Evolutionary conservation across 2,329 filamentous ascomycete species (phyloP).

Genomic region (Pseudocercospora ulei): DNA sequence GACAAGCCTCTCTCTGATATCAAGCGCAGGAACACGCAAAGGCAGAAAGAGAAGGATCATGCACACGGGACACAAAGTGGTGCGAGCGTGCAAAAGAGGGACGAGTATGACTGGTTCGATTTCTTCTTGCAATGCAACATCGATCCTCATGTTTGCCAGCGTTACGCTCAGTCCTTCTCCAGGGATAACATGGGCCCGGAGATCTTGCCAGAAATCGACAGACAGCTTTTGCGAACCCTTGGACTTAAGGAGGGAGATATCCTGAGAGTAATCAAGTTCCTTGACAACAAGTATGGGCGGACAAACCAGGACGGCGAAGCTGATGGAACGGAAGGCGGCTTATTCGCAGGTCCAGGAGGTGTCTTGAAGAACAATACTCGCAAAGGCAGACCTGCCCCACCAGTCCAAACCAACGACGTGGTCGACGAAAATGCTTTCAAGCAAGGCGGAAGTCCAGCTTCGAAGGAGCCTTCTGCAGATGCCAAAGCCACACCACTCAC

Average conservation of each 20-base stretch:
- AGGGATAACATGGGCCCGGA: constrained; percentile 95
- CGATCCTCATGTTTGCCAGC: constrained; percentile 82
- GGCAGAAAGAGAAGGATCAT: constrained; percentile 42
- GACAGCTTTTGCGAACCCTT: constrained; percentile 69
- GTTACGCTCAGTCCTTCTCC: constrained; percentile 80
- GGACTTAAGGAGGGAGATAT: constrained; percentile 96
- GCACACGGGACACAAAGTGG: constrained; percentile 38
- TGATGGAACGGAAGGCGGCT: constrained; percentile 53
- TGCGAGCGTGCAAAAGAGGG: constrained; percentile 56
- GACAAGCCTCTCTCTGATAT: constrained; percentile 88
- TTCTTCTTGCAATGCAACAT: constrained; percentile 93
- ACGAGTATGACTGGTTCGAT: constrained; percentile 96
- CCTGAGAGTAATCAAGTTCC: constrained; percentile 79
- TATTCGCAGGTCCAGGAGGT: constrained; percentile 92
- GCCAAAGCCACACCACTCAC: constrained; percentile 44
- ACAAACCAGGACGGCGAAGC: constrained; percentile 49
- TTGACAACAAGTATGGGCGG: constrained; percentile 72
- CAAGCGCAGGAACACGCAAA: constrained; percentile 44
- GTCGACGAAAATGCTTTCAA: constrained; percentile 82
- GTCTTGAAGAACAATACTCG: constrained; percentile 86
- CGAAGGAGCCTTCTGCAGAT: constrained; percentile 39
- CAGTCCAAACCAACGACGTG: constrained; percentile 74
- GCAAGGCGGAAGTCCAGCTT: constrained; percentile 44
- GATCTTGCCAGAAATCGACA: constrained; percentile 78
- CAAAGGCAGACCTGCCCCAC: constrained; percentile 77